phyloP scores from a whole-genome alignment of 108 stramenopile genomes.

The Bacterosira constricta region DNA sequence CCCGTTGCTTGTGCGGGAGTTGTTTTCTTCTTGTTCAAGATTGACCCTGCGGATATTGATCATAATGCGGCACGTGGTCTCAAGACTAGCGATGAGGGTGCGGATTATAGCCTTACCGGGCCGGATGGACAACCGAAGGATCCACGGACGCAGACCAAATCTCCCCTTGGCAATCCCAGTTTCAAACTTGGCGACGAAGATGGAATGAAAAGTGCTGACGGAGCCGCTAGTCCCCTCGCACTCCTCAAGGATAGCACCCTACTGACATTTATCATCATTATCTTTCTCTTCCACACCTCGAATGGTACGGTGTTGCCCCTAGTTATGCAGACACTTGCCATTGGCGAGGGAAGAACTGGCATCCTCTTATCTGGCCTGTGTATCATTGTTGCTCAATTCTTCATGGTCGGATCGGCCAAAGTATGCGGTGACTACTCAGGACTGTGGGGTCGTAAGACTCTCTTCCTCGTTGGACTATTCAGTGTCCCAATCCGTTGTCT shows the following conservation, averaged over 20 bases:
- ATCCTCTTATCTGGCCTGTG: slow-evolving; percentile 87
- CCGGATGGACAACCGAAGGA: slow-evolving; percentile 24
- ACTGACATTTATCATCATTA: slow-evolving; percentile 71
- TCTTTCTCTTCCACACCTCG: slow-evolving; percentile 84
- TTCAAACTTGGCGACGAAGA: slow-evolving; percentile 57
- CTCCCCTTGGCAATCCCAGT: slow-evolving; percentile 53
- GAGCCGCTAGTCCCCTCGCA: slow-evolving; percentile 71
- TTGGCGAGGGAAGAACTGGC: slow-evolving; percentile 74
- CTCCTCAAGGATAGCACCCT: slow-evolving; percentile 79
- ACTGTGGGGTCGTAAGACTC: slow-evolving; percentile 75
- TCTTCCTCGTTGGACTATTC: slow-evolving; percentile 83
- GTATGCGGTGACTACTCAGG: slow-evolving; percentile 84
- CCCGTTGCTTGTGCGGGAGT: slow-evolving; percentile 84
- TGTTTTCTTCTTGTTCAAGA: slow-evolving; percentile 66
- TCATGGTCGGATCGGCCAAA: slow-evolving; percentile 84
- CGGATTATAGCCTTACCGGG: slow-evolving; percentile 19
- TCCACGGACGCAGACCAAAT: slow-evolving; percentile 16
- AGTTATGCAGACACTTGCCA: slow-evolving; percentile 87
- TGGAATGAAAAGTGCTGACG: background rate
- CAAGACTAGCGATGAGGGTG: slow-evolving; percentile 35
- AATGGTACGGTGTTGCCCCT: slow-evolving; percentile 88
- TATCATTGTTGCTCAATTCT: slow-evolving; percentile 83
- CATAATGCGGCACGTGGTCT: slow-evolving; percentile 88
- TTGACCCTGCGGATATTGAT: slow-evolving; percentile 82
- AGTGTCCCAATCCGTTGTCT: slow-evolving; percentile 82